Base-by-base conservation (phyloP, 163 green algal species). In the Smithsoniella earleae region DNA sequence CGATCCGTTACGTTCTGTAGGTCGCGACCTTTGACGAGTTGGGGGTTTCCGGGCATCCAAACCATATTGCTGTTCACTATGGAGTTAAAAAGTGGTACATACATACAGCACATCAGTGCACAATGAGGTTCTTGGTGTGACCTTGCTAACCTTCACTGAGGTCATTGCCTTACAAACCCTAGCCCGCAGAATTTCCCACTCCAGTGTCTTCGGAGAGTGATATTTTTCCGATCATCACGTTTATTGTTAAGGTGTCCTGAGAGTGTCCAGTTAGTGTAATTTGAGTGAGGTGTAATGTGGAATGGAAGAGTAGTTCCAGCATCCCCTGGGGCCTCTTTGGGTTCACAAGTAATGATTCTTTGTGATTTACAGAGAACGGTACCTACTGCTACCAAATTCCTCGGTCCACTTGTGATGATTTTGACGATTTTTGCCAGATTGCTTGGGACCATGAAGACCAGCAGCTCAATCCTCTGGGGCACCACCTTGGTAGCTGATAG, bases 11-110 rank as follows among this genome's bases (percentile, higher is more conserved):
- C 40, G 13, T 49, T 2, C 40, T 77, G 46, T 80, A 92, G 83
- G 75, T 94, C 2, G 43, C 93, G 13, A 92, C 88, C 2, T 94
- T 94, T 77, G 88, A 94, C 64, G 62, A 28, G 0, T 36, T 78
- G n/a, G 88, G 88, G 6, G 82, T 95, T 2, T 91, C 88, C 0
- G 84, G 87, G 20, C 88, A 94, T 74, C 75, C 78, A 30, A 94
- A 94, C 66, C 88, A 94, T 66, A 69, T 77, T n/a, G 75, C 78
- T 8, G 75, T 80, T 16, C 76, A 77, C 31, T 22, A 63, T 2
- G 86, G 78, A 2, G 77, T 87, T 18, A 72, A 75, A 78, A 81
- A 63, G 66, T 77, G 36, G 4, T 2, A 20, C 3, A 37, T 31
- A 31, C 46, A 38, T 28, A 76, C 22, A 43, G 16, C 76, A 36